Evolutionary conservation across 768 basidiomycete species (phyloP).

Genomic region (Serendipita sp.): DNA sequence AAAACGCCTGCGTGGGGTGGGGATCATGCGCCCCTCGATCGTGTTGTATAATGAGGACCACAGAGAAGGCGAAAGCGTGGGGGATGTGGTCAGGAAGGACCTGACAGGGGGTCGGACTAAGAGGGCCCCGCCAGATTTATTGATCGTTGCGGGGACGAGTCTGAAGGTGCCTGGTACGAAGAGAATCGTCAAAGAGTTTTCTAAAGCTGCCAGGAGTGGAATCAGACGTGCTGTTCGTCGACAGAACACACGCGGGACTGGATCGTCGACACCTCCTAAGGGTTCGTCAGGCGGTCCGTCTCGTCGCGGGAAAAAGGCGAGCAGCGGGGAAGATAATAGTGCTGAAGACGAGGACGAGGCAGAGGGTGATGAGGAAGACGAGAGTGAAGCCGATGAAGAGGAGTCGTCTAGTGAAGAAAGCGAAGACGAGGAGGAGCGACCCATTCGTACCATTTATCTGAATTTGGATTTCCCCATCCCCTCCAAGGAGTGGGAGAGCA

Average conservation of each 20-base stretch:
- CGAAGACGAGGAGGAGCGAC: slow-evolving; percentile 22
- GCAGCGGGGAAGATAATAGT: background rate
- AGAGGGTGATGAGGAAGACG: background rate
- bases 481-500: slow-evolving; percentile 71
- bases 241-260: too few species aligned
- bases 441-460: slow-evolving; percentile 58
- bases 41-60: slow-evolving; percentile 85
- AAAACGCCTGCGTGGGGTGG: slow-evolving; percentile 65
- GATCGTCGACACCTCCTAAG: background rate
- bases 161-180: slow-evolving; percentile 82
- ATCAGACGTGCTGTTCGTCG: too few species aligned
- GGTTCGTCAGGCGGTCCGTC: background rate
- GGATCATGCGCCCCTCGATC: slow-evolving; percentile 68
- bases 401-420: background rate
- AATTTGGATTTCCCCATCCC: slow-evolving; percentile 80
- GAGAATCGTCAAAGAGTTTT: slow-evolving; percentile 75
- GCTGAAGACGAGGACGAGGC: background rate
- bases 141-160: slow-evolving; percentile 83
- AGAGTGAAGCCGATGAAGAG: too few species aligned
- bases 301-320: background rate
- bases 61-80: slow-evolving; percentile 74
- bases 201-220: slow-evolving; percentile 45
- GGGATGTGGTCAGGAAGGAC: slow-evolving; percentile 67
- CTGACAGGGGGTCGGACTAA: slow-evolving; percentile 43
- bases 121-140: slow-evolving; percentile 61